Evolutionary conservation across 805 yeast species (phyloP).

Genomic region (Vanderwaltozyma polyspora): DNA sequence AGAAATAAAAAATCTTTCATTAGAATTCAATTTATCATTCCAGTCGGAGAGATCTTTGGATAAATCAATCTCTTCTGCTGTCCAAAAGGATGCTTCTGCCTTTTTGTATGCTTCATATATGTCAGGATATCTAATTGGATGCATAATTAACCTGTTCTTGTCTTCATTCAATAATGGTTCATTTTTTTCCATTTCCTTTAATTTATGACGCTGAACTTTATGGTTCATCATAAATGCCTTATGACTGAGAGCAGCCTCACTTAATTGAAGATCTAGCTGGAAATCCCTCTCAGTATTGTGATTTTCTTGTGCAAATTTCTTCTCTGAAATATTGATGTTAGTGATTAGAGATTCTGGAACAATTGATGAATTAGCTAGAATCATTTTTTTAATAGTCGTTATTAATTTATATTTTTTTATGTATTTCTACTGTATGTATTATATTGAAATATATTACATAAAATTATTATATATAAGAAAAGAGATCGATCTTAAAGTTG

Average conservation of each 20-base stretch:
- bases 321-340: constrained; percentile 30
- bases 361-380: constrained; percentile 44
- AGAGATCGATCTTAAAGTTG: too few species aligned
- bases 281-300: constrained; percentile 11
- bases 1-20: constrained; percentile 85
- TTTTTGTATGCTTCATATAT: constrained; percentile 98
- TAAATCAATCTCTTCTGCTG: constrained; percentile 95
- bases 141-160: constrained; percentile 77
- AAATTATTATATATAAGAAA: too few species aligned
- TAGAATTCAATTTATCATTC: constrained; percentile 79
- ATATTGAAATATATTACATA: not conserved
- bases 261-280: constrained; percentile 14
- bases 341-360: constrained; percentile 37
- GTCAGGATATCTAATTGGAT: constrained; percentile 94
- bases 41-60: constrained; percentile 87
- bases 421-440: too few species aligned
- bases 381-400: constrained; percentile 24
- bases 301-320: constrained; percentile 33
- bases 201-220: constrained; percentile 56
- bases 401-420: too few species aligned
- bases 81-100: constrained; percentile 99
- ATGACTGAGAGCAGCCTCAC: constrained; percentile 33
- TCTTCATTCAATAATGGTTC: constrained; percentile 85
- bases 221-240: constrained; percentile 47
- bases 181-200: constrained; percentile 67